Base-by-base conservation (phyloP, 2,329 filamentous ascomycete genomes). In the Dothidotthia symphoricarpi region DNA sequence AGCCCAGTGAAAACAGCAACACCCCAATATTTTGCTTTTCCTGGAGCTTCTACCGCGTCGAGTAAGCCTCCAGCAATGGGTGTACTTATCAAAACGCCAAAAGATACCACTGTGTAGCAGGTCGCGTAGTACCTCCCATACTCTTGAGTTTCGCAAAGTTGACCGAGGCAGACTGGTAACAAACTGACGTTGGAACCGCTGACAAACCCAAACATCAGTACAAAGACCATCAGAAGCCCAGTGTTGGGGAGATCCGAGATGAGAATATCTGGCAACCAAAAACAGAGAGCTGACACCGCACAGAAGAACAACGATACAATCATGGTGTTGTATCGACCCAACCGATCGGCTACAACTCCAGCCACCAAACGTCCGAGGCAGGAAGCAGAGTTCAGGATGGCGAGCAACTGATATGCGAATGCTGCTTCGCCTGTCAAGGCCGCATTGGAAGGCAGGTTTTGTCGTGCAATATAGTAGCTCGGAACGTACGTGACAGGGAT, bases 181-280 rank as follows among this genome's bases (percentile, higher is more conserved):
- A 74, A 47, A 2, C 63, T 59, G 47, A 75, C 71, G 49, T 72
- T 67, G 6, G 69, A 66, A 1, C 72, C 72, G 0, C 69, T 72
- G 36, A 69, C 72, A 48, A 75, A 74, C 1, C 72, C 72, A 37
- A 73, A 75, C 2, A 75, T 55, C 0, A 66, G 61, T 1, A 62
- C 57, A 31, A 72, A 66, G 15, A 59, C 60, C 24, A 73, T 69
- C 1, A 73, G 43, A n/a, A n/a, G n/a, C n/a, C n/a, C n/a, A n/a
- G n/a, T n/a, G n/a, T n/a, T n/a, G 11, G 57, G 54, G 2, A 54
- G 40, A 2, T 66, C 46, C 5, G 61, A 66, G 11, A 34, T 56
- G 2, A 52, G 53, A 3, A 62, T 62, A 1, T 66, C 39, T 5
- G 63, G 63, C 6, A 67, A 41, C 63, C 63, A 67, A 9, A 67